These are phyloP conservation scores for Colletotrichum sp. DNA, from an alignment of 2,329 filamentous ascomycete genomes.

Conservation along the genomic window DNA sequence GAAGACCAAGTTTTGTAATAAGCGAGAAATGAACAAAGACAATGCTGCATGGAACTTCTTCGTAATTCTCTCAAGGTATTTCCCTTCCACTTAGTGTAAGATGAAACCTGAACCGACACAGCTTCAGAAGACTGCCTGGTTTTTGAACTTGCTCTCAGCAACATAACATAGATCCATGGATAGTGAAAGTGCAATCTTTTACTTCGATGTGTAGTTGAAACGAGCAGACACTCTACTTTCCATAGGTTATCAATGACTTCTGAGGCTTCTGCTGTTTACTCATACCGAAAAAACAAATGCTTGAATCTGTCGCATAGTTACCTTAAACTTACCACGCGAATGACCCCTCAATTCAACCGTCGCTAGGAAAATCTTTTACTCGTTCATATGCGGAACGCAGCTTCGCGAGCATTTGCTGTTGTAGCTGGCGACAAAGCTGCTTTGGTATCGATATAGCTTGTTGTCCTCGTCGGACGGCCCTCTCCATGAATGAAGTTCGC, in stretches of 20 bases:
- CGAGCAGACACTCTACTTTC: neutral
- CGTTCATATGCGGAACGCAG: neutral
- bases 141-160: neutral
- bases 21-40: neutral
- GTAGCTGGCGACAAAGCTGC: neutral
- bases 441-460: neutral
- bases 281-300: neutral
- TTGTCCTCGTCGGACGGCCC: neutral
- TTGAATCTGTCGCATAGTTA: neutral
- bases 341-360: neutral
- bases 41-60: neutral
- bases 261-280: neutral
- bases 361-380: neutral
- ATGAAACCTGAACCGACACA: neutral
- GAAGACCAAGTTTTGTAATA: neutral
- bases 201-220: neutral
- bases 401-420: neutral
- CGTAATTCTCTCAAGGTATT: rapidly evolving
- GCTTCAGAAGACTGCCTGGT: rapidly evolving
- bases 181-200: neutral
- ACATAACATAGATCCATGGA: neutral
- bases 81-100: neutral
- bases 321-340: neutral
- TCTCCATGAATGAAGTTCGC: neutral
- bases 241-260: neutral